Evolutionary conservation across 108 stramenopile genomes (phyloP).

Genomic region (Nitzschia putrida): DNA sequence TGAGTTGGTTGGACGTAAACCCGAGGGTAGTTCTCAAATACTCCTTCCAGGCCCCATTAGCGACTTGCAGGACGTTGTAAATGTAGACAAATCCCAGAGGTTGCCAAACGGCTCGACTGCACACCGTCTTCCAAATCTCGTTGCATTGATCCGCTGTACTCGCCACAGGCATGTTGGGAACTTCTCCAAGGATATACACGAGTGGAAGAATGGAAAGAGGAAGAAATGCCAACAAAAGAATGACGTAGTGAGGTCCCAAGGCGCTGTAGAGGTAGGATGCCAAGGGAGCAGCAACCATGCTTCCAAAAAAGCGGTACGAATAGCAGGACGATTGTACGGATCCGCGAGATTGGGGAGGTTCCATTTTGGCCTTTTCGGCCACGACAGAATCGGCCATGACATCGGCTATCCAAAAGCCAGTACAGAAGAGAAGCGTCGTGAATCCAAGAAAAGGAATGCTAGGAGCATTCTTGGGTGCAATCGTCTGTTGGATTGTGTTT

Average conservation of each 20-base stretch:
- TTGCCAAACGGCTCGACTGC: slow-evolving; percentile 83
- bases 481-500: not conserved
- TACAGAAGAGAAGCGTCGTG: slow-evolving; percentile 49
- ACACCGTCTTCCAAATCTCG: slow-evolving; percentile 86
- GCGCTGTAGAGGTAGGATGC: slow-evolving; percentile 61
- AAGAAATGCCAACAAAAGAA: slow-evolving; percentile 57
- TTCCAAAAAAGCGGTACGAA: slow-evolving; percentile 72
- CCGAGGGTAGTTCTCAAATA: slow-evolving; percentile 64
- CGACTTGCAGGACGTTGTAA: slow-evolving; percentile 86
- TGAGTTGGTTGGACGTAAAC: slow-evolving; percentile 77
- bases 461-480: slow-evolving; percentile 53
- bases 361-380: slow-evolving; percentile 86
- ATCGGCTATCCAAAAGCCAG: slow-evolving; percentile 84
- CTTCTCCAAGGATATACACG: slow-evolving; percentile 64
- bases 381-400: slow-evolving; percentile 87
- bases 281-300: slow-evolving; percentile 76
- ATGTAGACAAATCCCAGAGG: slow-evolving; percentile 87
- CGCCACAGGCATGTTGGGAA: slow-evolving; percentile 45
- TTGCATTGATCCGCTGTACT: slow-evolving; percentile 68
- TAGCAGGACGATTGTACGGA: slow-evolving; percentile 80
- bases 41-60: slow-evolving; percentile 84
- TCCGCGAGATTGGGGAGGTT: slow-evolving; percentile 68
- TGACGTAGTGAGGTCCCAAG: slow-evolving; percentile 55
- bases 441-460: slow-evolving; percentile 62
- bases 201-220: slow-evolving; percentile 67